Conservation (phyloP, 1,284 basidiomycete genomes). For the Trichosporon sp. region DNA sequence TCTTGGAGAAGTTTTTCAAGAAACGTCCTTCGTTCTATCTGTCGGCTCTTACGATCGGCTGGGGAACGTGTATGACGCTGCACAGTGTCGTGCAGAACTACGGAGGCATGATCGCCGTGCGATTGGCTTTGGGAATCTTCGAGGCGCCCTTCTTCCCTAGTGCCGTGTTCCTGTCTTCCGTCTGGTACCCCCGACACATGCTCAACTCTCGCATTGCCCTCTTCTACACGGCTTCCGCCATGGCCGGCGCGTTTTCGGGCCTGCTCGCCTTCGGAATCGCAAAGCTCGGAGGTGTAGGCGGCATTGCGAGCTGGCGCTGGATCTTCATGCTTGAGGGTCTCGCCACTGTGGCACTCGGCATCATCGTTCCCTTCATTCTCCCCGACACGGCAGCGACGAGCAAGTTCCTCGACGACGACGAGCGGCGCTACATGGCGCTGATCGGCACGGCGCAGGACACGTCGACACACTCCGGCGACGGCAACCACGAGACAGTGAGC, state of each 20-base stretch:
- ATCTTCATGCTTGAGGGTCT: slow-evolving; percentile 22
- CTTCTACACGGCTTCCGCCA: slow-evolving; percentile 6
- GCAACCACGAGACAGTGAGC: not conserved
- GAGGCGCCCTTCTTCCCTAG: slow-evolving; percentile 33
- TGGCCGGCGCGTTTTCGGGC: slow-evolving; percentile 30
- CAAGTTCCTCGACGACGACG: slow-evolving; percentile 10
- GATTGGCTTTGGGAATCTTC: slow-evolving; percentile 20
- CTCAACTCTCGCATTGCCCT: slow-evolving; percentile 7
- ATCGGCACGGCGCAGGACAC: slow-evolving; percentile 3
- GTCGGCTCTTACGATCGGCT: not conserved
- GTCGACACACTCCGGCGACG: not conserved
- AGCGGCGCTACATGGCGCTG: slow-evolving; percentile 4
- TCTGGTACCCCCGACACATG: slow-evolving; percentile 6
- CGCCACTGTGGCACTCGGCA: slow-evolving; percentile 1
- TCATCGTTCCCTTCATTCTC: slow-evolving; percentile 9
- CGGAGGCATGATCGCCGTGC: slow-evolving; percentile 3
- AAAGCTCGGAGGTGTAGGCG: slow-evolving; percentile 25
- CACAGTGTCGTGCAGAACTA: not conserved
- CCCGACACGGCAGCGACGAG: slow-evolving; percentile 4
- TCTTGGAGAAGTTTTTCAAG: slow-evolving; percentile 2
- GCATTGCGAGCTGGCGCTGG: slow-evolving; percentile 29
- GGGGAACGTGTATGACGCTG: slow-evolving; percentile 13
- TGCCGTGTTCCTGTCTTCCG: slow-evolving; percentile 18
- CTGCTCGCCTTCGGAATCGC: slow-evolving; percentile 34
- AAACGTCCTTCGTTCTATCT: not conserved